Evolutionary conservation across 164 flowering plant genomes (phyloP).

Genomic region (Akebia trifoliata): DNA sequence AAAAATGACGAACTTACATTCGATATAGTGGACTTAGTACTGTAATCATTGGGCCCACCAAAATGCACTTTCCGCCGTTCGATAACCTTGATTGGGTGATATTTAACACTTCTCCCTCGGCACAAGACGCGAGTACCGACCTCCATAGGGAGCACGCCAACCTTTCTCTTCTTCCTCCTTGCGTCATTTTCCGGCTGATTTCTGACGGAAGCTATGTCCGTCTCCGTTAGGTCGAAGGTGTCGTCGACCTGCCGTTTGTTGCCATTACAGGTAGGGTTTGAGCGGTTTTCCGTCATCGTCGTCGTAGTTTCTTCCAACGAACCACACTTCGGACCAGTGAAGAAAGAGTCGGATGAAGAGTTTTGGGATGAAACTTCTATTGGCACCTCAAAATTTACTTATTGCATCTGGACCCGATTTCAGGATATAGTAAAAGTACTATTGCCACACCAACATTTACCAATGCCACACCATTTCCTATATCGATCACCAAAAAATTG

Average conservation of each 20-base stretch:
- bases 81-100: conserved; percentile 90
- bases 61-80: conserved; percentile 57
- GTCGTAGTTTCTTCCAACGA: conserved; percentile 44
- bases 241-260: conserved; percentile 15
- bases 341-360: not conserved
- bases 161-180: conserved; percentile 44
- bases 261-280: conserved; percentile 22
- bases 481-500: no score
- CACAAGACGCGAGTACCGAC: conserved; percentile 95
- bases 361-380: conserved; percentile 3
- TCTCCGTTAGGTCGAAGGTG: conserved; percentile 3
- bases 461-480: no score
- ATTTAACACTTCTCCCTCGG: conserved; percentile 87
- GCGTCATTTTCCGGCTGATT: conserved; percentile 18
- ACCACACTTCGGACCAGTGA: conserved; percentile 27
- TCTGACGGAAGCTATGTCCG: conserved; percentile 7
- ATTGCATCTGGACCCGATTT: no score
- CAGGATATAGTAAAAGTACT: no score
- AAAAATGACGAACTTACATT: conserved; percentile 44
- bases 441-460: no score
- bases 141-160: conserved; percentile 56
- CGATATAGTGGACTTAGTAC: conserved; percentile 95
- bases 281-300: conserved; percentile 24
- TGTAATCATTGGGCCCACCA: conserved; percentile 55
- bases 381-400: no score